Conservation (phyloP, 2,329 filamentous ascomycete species). For the Aspergillus brasiliensis region DNA sequence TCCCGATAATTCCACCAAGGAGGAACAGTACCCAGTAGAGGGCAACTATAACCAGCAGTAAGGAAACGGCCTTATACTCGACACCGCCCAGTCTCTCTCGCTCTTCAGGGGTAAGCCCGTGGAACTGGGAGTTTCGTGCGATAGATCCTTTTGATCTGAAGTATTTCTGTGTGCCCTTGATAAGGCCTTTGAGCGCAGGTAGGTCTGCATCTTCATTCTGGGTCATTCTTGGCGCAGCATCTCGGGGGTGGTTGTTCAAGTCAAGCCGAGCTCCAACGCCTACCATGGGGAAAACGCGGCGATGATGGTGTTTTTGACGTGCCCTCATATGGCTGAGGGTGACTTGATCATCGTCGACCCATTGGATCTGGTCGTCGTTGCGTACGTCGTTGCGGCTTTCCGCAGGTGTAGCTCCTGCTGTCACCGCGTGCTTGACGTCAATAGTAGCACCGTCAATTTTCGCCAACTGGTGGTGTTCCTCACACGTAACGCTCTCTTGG, state of each 20-base stretch:
- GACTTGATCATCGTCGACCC: slow-evolving; percentile 36
- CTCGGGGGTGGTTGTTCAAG: slow-evolving; percentile 37
- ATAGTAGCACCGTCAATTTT: background rate
- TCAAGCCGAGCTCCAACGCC: slow-evolving; percentile 40
- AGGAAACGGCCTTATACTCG: slow-evolving; percentile 45
- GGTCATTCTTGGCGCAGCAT: slow-evolving; percentile 25
- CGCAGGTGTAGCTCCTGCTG: slow-evolving; percentile 3
- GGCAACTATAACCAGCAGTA: slow-evolving; percentile 42
- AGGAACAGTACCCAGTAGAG: slow-evolving; percentile 53
- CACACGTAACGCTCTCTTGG: background rate
- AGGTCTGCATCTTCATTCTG: slow-evolving; percentile 20
- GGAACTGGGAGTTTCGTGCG: slow-evolving; percentile 54
- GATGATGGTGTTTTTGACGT: slow-evolving; percentile 21
- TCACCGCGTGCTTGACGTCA: slow-evolving; percentile 5
- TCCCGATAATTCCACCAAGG: slow-evolving; percentile 48
- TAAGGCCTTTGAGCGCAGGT: slow-evolving; percentile 26
- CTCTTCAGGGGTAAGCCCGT: slow-evolving; percentile 48
- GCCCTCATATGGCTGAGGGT: slow-evolving; percentile 24
- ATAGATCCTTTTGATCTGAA: slow-evolving; percentile 36
- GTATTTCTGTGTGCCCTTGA: slow-evolving; percentile 34
- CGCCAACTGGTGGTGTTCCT: slow-evolving; percentile 1
- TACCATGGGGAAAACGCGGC: slow-evolving; percentile 37
- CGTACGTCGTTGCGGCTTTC: background rate
- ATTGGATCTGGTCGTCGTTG: slow-evolving; percentile 22
- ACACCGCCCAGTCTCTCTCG: slow-evolving; percentile 46